Evolutionary conservation across 2,329 filamentous ascomycete species (phyloP).

Genomic region (Diaporthe citrichinensis): DNA sequence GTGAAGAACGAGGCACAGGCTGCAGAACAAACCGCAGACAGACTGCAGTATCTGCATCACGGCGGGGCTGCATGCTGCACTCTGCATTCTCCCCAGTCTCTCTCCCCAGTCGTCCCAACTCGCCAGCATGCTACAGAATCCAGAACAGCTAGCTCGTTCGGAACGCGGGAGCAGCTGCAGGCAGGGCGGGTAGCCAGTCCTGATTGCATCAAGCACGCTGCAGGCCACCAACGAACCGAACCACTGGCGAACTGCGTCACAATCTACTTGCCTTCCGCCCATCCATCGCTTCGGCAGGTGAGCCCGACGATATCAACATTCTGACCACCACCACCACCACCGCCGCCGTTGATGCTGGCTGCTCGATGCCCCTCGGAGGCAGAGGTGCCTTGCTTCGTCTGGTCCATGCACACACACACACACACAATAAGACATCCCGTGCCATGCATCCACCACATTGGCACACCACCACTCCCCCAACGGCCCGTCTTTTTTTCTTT

Average conservation of each 20-base stretch:
- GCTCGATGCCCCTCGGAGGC: conserved; percentile 4
- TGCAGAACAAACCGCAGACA: conserved; percentile 12
- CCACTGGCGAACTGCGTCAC: conserved; percentile 25
- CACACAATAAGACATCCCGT: conserved; percentile 2
- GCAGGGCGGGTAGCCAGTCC: conserved; percentile 8
- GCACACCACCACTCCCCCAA: background rate
- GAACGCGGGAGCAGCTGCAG: conserved; percentile 28
- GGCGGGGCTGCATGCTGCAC: conserved; percentile 8
- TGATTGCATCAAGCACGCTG: conserved; percentile 33
- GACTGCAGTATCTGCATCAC: background rate
- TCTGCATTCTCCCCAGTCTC: background rate
- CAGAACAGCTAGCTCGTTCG: conserved; percentile 8
- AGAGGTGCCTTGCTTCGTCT: conserved; percentile 21
- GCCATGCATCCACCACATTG: background rate
- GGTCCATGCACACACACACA: background rate
- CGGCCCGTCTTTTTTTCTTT: background rate
- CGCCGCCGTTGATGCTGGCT: background rate
- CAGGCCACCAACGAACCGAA: conserved; percentile 17
- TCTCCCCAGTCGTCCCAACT: background rate
- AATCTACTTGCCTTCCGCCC: conserved; percentile 17
- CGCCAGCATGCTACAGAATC: conserved; percentile 2
- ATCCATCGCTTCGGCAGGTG: conserved; percentile 38
- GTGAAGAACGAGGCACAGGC: conserved; percentile 13
- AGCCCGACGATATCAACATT: conserved; percentile 31
- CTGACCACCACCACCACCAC: conserved; percentile 17